phyloP scores from a whole-genome alignment of 2,329 filamentous ascomycete genomes.

The Myriosclerotinia scirpicola region DNA sequence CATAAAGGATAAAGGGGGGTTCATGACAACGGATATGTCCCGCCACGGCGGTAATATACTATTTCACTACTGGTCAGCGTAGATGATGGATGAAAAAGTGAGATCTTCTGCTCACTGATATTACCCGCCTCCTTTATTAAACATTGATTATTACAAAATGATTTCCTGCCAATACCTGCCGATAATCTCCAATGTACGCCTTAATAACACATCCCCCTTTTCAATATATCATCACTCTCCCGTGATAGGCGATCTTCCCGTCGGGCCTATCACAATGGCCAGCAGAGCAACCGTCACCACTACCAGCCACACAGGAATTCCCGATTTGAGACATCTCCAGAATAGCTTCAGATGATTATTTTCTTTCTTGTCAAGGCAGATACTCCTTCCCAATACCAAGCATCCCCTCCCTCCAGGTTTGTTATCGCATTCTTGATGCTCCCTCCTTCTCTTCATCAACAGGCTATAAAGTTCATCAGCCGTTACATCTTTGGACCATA shows the following conservation, averaged over 20 bases:
- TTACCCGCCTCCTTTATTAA: background rate
- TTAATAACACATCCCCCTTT: background rate
- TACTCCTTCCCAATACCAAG: conserved; percentile 34
- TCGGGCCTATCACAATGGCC: conserved; percentile 6
- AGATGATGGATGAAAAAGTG: background rate
- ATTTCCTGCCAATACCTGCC: background rate
- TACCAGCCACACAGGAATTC: background rate
- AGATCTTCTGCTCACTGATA: background rate
- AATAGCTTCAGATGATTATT: background rate
- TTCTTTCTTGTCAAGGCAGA: conserved; percentile 6
- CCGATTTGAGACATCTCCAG: conserved; percentile 2
- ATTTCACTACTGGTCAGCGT: background rate
- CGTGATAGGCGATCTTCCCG: conserved; percentile 1
- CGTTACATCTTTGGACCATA: background rate
- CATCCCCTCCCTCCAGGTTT: conserved; percentile 36
- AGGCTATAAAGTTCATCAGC: conserved; percentile 43
- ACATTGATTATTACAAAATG: background rate
- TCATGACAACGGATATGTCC: background rate
- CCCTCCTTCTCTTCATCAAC: conserved; percentile 58
- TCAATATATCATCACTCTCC: background rate
- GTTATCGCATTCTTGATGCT: conserved; percentile 59
- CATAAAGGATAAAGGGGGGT: background rate
- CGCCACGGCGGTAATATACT: background rate
- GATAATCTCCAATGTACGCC: background rate
- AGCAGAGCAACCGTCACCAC: conserved; percentile 9